Percentiles rank a stretch among this genome's conserved stretches.
phyloP scores from a whole-genome alignment of 2,329 filamentous ascomycete genomes.

The Hymenoscyphus repandus region DNA sequence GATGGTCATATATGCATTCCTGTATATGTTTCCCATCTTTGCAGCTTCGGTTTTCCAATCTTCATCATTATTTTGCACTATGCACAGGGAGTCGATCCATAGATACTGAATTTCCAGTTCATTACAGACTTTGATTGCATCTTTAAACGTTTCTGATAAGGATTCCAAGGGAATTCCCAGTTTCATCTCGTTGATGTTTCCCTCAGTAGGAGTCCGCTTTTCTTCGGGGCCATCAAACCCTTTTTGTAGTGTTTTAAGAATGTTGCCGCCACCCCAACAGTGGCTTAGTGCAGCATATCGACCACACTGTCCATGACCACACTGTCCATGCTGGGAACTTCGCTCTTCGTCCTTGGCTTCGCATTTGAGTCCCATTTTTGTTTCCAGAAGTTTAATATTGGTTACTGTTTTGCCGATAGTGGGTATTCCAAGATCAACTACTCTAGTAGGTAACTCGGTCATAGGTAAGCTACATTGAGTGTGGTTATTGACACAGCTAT shows the following conservation, averaged over 20 bases:
- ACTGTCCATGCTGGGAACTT: too few species aligned
- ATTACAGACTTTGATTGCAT: neutral
- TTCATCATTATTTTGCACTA: neutral
- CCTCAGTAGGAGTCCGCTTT: too few species aligned
- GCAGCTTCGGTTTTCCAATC: conserved; percentile 1
- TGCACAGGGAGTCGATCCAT: neutral
- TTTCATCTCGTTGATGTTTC: neutral
- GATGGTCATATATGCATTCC: neutral
- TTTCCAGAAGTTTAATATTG: too few species aligned
- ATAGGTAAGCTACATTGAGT: too few species aligned
- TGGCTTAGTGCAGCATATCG: conserved; percentile 5
- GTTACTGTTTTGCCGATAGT: too few species aligned
- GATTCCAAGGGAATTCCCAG: conserved; percentile 1
- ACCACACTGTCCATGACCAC: too few species aligned
- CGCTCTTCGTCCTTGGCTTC: too few species aligned
- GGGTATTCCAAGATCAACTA: too few species aligned
- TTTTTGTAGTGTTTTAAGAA: neutral
- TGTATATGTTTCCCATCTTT: neutral
- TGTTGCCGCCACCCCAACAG: conserved; percentile 4
- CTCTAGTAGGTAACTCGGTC: too few species aligned
- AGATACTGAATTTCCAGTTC: conserved; percentile 1
- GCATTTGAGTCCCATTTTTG: too few species aligned
- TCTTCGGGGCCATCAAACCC: too few species aligned
- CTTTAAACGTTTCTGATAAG: conserved; percentile 3
- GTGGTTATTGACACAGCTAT: too few species aligned